phyloP scores from a whole-genome alignment of 2,329 filamentous ascomycete genomes.

The Epichloe bromicola region DNA sequence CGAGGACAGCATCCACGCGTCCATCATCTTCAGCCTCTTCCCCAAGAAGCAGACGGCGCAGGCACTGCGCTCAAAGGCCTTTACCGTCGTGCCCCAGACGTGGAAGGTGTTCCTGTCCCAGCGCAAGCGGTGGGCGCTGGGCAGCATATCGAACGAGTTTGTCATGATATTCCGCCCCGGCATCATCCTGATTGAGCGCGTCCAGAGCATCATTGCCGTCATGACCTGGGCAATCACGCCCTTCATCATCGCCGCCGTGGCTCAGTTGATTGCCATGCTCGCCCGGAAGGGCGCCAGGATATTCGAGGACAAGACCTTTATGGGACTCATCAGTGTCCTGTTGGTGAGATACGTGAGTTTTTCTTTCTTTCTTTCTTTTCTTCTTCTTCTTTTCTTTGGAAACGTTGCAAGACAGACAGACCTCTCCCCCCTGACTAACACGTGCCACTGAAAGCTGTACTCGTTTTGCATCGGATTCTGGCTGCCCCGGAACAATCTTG shows the following conservation, averaged over 20 bases:
- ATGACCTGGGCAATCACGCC: slow-evolving; percentile 32
- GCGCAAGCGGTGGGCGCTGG: slow-evolving; percentile 35
- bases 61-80: slow-evolving; percentile 32
- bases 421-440: neutral
- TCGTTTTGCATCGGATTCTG: slow-evolving; percentile 29
- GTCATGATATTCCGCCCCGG: slow-evolving; percentile 32
- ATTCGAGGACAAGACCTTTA: slow-evolving; percentile 22
- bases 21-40: slow-evolving; percentile 32
- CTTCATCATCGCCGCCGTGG: slow-evolving; percentile 29
- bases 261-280: slow-evolving; percentile 23
- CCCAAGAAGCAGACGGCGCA: slow-evolving; percentile 31
- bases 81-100: slow-evolving; percentile 30
- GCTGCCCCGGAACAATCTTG: slow-evolving; percentile 25
- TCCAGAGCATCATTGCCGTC: slow-evolving; percentile 32
- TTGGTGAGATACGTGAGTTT: slow-evolving; percentile 29
- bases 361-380: neutral
- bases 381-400: neutral
- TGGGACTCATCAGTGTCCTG: slow-evolving; percentile 24
- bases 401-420: neutral
- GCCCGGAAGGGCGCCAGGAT: slow-evolving; percentile 18
- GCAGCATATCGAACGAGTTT: slow-evolving; percentile 35
- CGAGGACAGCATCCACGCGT: slow-evolving; percentile 36
- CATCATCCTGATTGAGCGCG: slow-evolving; percentile 28
- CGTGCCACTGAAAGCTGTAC: slow-evolving; percentile 18
- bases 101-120: slow-evolving; percentile 35